Evolutionary conservation across 108 stramenopile species (phyloP).

Genomic region (Pseudonitzschia multistriata): DNA sequence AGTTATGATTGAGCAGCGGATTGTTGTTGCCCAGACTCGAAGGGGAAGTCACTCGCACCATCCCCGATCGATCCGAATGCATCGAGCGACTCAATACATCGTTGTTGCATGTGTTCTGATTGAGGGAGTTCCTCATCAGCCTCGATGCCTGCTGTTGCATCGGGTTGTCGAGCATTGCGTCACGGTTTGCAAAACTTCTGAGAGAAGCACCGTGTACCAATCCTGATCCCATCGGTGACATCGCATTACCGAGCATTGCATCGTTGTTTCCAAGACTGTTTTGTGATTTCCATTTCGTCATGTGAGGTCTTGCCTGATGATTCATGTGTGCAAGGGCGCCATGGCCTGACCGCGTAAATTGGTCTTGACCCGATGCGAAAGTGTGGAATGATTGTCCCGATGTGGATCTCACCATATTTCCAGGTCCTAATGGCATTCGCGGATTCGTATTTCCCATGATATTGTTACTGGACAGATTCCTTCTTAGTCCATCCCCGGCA

Average conservation of each 20-base stretch:
- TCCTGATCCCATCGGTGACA: background rate
- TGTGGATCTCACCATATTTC: background rate
- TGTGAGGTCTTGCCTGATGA: too few species aligned
- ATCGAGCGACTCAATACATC: too few species aligned
- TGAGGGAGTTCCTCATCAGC: background rate
- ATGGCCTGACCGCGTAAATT: background rate
- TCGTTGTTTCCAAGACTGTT: background rate
- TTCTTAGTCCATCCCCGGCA: too few species aligned
- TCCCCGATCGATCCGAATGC: background rate
- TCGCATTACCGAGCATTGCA: too few species aligned
- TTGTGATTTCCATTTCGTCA: background rate
- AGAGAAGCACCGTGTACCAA: background rate
- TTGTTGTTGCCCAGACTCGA: background rate
- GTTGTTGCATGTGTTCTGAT: background rate
- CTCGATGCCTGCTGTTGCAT: background rate
- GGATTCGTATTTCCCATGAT: background rate
- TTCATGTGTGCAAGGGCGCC: background rate
- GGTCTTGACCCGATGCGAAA: background rate
- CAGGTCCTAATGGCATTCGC: background rate
- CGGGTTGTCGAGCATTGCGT: background rate
- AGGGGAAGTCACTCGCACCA: background rate
- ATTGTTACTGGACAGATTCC: background rate
- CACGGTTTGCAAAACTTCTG: background rate
- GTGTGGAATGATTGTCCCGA: background rate
- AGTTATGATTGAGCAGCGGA: background rate